A percentile compares a stretch with the other conserved stretches of the same genome.
Conservation (phyloP, 345 rosid genomes). For the Atalantia buxifolia region DNA sequence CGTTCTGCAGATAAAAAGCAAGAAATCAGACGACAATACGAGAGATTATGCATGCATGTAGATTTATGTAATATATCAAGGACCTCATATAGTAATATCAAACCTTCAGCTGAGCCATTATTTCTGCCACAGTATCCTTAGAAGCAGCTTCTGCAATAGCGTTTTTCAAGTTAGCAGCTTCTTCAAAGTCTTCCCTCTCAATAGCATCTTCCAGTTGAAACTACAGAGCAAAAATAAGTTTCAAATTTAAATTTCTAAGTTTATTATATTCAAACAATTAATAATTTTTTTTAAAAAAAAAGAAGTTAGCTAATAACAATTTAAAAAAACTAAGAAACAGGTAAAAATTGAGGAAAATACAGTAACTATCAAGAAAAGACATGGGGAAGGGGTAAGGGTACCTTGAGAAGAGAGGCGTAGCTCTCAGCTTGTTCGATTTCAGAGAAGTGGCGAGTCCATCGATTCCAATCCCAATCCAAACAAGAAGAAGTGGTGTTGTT, state of each 20-base stretch:
- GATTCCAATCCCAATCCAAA: slow-evolving; percentile 83
- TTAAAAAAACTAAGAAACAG: background rate
- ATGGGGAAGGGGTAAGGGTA: slow-evolving; percentile 4
- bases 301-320: background rate
- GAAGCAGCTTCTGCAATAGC: slow-evolving; percentile 68
- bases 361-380: background rate
- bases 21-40: slow-evolving; percentile 14
- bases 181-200: slow-evolving; percentile 83
- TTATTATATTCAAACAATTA: background rate
- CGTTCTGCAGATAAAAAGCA: slow-evolving; percentile 43
- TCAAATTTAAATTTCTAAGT: background rate
- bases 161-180: slow-evolving; percentile 75
- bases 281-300: too few species aligned
- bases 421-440: slow-evolving; percentile 78
- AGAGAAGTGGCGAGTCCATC: slow-evolving; percentile 85
- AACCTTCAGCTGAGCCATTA: slow-evolving; percentile 82
- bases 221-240: slow-evolving; percentile 30
- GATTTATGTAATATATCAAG: background rate
- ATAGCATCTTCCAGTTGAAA: slow-evolving; percentile 90
- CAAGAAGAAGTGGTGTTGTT: slow-evolving; percentile 18
- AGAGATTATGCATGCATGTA: slow-evolving; percentile 2
- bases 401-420: slow-evolving; percentile 81
- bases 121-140: slow-evolving; percentile 68
- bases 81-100: slow-evolving; percentile 1
- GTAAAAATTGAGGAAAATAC: background rate